These are phyloP conservation scores for Phytophthora quininea DNA, from an alignment of 352 stramenopile genomes.

Conservation along the genomic window DNA sequence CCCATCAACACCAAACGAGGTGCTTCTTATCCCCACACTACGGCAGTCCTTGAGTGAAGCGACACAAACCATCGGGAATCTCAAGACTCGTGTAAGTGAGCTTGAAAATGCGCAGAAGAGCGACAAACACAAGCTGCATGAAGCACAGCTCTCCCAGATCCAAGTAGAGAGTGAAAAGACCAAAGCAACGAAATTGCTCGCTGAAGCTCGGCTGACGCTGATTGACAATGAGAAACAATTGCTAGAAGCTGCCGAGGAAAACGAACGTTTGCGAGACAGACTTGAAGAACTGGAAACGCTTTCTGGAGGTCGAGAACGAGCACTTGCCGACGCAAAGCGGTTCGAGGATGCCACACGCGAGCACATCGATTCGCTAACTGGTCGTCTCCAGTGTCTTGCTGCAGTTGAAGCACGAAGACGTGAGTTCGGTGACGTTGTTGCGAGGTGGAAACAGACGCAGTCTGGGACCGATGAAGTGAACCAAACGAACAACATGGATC, in stretches of 20 bases:
- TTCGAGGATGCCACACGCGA: constrained; percentile 36
- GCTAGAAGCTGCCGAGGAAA: constrained; percentile 40
- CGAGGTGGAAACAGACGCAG: constrained; percentile 20
- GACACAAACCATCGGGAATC: constrained; percentile 37
- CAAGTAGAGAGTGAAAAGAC: constrained; percentile 48
- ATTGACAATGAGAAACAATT: constrained; percentile 42
- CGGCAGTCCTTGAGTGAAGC: constrained; percentile 50
- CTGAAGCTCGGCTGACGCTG: constrained; percentile 49
- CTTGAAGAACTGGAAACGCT: constrained; percentile 52
- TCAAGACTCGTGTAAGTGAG: constrained; percentile 53
- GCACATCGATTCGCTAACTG: constrained; percentile 31
- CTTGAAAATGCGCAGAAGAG: constrained; percentile 29
- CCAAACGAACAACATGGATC: background rate
- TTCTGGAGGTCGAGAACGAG: constrained; percentile 32
- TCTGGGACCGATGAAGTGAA: too few species aligned
- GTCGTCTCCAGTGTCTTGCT: constrained; percentile 20
- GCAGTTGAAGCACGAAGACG: constrained; percentile 8
- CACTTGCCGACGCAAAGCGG: constrained; percentile 42
- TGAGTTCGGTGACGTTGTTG: constrained; percentile 27
- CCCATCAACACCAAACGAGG: constrained; percentile 20
- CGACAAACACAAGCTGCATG: constrained; percentile 34
- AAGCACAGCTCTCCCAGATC: constrained; percentile 36
- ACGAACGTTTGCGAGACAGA: constrained; percentile 40
- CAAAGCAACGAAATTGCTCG: constrained; percentile 52
- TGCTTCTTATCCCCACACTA: constrained; percentile 47